phyloP scores from a whole-genome alignment of 257 asterid genomes.

The Orobanche coerulescens region DNA sequence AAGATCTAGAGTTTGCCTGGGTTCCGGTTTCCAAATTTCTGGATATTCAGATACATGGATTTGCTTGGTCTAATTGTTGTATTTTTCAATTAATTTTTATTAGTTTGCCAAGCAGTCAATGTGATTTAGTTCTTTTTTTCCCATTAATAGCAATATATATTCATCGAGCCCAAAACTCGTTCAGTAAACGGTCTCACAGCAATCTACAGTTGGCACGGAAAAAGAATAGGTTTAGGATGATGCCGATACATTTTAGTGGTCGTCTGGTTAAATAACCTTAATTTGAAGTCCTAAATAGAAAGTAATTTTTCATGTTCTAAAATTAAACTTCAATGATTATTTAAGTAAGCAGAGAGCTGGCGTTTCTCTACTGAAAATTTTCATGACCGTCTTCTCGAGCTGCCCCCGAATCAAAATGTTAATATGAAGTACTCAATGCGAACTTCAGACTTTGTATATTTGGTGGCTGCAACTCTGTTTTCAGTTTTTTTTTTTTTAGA shows the following conservation, averaged over 20 bases:
- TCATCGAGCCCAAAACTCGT: background rate
- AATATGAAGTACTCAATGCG: no score
- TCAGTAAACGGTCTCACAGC: conserved; percentile 1
- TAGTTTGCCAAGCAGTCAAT: background rate
- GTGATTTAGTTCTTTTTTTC: background rate
- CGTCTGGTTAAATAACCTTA: background rate
- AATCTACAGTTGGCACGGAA: background rate
- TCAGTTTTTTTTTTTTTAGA: no score
- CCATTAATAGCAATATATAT: conserved; percentile 10
- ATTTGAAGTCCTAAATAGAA: background rate
- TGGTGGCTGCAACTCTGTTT: no score
- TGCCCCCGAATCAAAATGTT: no score
- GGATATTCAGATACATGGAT: background rate
- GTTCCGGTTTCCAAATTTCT: background rate
- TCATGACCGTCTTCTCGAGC: no score
- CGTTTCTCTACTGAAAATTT: no score
- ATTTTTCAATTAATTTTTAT: background rate
- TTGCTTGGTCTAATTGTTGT: background rate
- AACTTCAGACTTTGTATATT: no score
- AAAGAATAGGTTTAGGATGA: background rate
- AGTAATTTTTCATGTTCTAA: background rate
- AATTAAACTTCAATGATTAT: no score
- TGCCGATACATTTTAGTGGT: no score
- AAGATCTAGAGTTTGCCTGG: background rate
- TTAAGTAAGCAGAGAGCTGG: no score